Base-by-base conservation (phyloP, 306 rosid species). In the Nissolia schottii region DNA sequence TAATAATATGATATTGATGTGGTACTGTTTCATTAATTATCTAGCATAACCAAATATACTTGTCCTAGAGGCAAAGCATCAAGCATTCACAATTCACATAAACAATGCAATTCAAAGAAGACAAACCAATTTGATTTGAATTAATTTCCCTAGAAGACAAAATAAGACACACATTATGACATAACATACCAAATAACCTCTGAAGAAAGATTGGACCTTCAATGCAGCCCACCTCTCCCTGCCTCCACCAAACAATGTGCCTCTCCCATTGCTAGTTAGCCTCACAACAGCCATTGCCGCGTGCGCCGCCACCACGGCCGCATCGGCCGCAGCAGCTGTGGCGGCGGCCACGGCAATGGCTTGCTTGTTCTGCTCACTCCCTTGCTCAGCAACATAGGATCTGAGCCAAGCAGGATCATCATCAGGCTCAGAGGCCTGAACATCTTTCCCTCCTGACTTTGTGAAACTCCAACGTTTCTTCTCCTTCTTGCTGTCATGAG, bases 161-260 rank as follows among this genome's bases (percentile, higher is more conserved):
- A 59, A 24, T 24, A 9, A 70, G 22, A 27, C 5, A 85, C 77
- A 37, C n/a, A n/a, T n/a, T 37, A 2, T 10, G 43, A 45, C 51
- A 48, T 84, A 94, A 45, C 51, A 48, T 84, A 94, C 97, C 93
- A 95, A 79, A 73, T 73, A 86, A 22, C 99, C 96, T 74, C 97
- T 86, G 78, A 95, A 95, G 38, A 86, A 80, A 43, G 89, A 76
- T 64, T 95, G 99, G 63, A 91, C 91, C 84, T 74, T 86, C 16
- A 81, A 45, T 8, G 92, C 96, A 43, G 93, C 97, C 83, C 55
- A 83, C 20, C 64, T 77, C 71, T 81, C 89, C 53, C 66, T 73
- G 64, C 83, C 81, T 31, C 75, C 85, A 38, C 74, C 43, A n/a
- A 83, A 64, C 79, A 86, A 23, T 35, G 69, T 64, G 6, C 80